Evolutionary conservation across 2,329 filamentous ascomycete genomes (phyloP).

Genomic region (Diaporthe sp.): DNA sequence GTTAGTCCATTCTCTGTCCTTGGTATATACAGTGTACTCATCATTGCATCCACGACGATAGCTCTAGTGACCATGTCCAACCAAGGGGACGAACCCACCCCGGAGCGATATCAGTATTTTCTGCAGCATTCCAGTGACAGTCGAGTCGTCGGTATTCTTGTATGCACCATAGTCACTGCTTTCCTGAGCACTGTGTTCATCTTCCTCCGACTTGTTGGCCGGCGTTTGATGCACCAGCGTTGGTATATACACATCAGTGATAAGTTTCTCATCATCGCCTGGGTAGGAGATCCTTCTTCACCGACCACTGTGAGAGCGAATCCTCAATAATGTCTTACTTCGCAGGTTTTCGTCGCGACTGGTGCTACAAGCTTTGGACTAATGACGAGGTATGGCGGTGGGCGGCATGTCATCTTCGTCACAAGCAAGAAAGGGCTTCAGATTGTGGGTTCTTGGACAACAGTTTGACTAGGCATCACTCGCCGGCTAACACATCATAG

Average conservation of each 20-base stretch:
- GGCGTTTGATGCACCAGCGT: not conserved
- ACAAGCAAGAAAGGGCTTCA: not conserved
- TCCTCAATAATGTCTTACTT: not conserved
- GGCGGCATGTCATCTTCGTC: constrained; percentile 11
- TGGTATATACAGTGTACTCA: not conserved
- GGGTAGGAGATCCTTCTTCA: not conserved
- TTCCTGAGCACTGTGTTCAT: not conserved
- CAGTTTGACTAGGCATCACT: fast-evolving
- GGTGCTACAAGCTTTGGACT: not conserved
- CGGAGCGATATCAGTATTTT: not conserved
- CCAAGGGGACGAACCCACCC: not conserved
- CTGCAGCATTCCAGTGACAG: not conserved
- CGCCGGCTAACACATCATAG: not conserved
- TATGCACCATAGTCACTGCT: not conserved
- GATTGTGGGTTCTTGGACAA: not conserved
- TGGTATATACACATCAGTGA: constrained; percentile 8
- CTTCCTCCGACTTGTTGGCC: not conserved
- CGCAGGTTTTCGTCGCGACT: not conserved
- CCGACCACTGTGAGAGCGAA: not conserved
- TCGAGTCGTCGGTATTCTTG: not conserved
- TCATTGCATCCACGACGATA: not conserved
- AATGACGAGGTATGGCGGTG: not conserved
- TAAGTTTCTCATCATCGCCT: not conserved
- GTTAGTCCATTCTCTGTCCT: not conserved
- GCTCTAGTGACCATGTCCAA: not conserved